These are phyloP conservation scores for Vitis riparia DNA, from an alignment of 164 flowering plant species.

Conservation along the genomic window DNA sequence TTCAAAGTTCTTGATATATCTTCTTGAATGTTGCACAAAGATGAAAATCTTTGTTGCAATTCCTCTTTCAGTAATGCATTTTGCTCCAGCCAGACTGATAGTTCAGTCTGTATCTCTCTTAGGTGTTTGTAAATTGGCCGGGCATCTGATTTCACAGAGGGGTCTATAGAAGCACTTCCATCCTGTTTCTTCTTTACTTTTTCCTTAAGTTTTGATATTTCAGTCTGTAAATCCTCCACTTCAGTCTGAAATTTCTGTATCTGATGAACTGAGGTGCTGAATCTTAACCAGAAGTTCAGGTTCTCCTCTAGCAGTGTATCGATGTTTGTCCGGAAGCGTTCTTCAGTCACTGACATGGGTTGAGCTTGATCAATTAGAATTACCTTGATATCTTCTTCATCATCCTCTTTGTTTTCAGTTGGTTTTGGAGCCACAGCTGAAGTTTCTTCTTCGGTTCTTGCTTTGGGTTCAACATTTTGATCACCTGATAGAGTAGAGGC, in stretches of 20 bases:
- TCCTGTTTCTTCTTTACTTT: constrained; percentile 30
- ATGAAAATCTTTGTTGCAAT: constrained; percentile 45
- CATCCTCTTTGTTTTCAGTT: constrained; percentile 16
- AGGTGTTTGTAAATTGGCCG: constrained; percentile 60
- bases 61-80: constrained; percentile 56
- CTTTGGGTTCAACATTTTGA: constrained; percentile 13
- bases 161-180: constrained; percentile 20
- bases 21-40: constrained; percentile 60
- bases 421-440: background rate
- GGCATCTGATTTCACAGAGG: constrained; percentile 47
- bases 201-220: constrained; percentile 39
- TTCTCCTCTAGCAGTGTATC: constrained; percentile 71
- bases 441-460: constrained; percentile 4
- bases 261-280: constrained; percentile 57
- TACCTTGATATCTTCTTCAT: constrained; percentile 28
- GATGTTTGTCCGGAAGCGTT: constrained; percentile 50
- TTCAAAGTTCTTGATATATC: constrained; percentile 55
- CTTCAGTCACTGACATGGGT: constrained; percentile 39
- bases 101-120: constrained; percentile 60
- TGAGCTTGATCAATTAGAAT: constrained; percentile 22
- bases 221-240: constrained; percentile 48
- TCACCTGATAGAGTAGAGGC: constrained; percentile 6
- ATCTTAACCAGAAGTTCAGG: constrained; percentile 67
- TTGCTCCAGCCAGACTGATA: constrained; percentile 63
- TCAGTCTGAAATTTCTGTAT: constrained; percentile 59